phyloP scores from a whole-genome alignment of 345 rosid genomes.

The Citrus sinensis region DNA sequence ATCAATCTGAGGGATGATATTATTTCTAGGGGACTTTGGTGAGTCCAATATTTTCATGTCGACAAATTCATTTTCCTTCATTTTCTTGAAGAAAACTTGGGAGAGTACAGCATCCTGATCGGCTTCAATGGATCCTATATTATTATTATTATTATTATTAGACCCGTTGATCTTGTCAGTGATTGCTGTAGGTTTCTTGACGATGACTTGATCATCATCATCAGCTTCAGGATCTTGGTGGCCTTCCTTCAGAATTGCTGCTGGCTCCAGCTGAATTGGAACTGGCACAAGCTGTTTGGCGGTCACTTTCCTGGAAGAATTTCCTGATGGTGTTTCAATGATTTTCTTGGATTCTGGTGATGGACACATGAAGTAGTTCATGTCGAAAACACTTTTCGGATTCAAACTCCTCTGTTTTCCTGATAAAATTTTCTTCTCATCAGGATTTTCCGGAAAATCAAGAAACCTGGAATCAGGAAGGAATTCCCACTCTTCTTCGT shows the following conservation, averaged over 20 bases:
- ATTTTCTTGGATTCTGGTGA: conserved; percentile 26
- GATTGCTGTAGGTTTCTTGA: conserved; percentile 25
- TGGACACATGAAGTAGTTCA: conserved; percentile 70
- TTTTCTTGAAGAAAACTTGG: conserved; percentile 84
- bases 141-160: neutral
- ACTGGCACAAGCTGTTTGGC: conserved; percentile 53
- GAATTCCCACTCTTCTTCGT: conserved; percentile 91
- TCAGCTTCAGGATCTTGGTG: conserved; percentile 21
- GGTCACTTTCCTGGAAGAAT: conserved; percentile 28
- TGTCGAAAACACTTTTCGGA: conserved; percentile 35
- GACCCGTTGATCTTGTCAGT: conserved; percentile 34
- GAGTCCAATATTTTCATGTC: conserved; percentile 85
- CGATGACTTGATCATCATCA: conserved; percentile 12
- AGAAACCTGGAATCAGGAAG: conserved; percentile 50
- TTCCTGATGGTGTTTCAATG: conserved; percentile 17
- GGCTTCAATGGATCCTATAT: conserved; percentile 19
- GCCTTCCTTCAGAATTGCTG: conserved; percentile 3
- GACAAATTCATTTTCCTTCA: conserved; percentile 81
- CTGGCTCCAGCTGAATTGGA: conserved; percentile 61
- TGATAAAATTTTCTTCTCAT: conserved; percentile 21
- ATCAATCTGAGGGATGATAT: conserved; percentile 38
- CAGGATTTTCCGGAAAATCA: conserved; percentile 39
- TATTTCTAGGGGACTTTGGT: conserved; percentile 44
- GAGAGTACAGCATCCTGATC: conserved; percentile 60
- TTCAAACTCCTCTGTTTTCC: conserved; percentile 27